Base-by-base conservation (phyloP, 768 basidiomycete genomes). In the Lactarius indigo region DNA sequence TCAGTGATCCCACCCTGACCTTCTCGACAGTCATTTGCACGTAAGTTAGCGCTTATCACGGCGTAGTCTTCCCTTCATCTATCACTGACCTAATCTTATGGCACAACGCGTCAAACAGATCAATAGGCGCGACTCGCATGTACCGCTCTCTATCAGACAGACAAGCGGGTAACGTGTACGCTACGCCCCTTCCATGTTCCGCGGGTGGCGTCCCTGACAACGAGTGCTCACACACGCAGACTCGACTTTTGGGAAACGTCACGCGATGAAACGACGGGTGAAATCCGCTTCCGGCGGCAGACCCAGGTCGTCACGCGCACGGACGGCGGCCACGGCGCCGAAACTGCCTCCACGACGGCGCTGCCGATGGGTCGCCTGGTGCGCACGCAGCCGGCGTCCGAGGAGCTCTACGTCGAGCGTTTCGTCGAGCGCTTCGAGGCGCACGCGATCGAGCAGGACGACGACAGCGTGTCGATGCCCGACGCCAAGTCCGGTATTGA, bases 191-290 rank as follows among this genome's bases (percentile, higher is more conserved):
- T n/a, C 30, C 15, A 9, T 30, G 13, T 31, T 17, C 26, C 23
- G 15, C 18, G 23, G 13, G 18, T 26, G 26, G 7, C 5, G 17
- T 30, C 10, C 9, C 47, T n/a, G 41, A n/a, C 59, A 20, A 47
- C n/a, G 1, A 18, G 12, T 2, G n/a, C 26, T 52, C 4, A 39
- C 12, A 39, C 37, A 37, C 37, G 5, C 55, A 69, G 69, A 26
- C 66, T 69, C 20, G 69, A 69, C 57, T 69, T 69, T 42, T 69
- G 69, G 69, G 69, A 69, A 41, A 64, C 61, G 6, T 68, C 69
- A 20, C 57, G 61, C 7, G 64, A 69, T 30, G 66, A 63, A 20
- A 60, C 52, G 31, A 69, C 69, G n/a, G 69, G 69, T 12, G 69
- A 69, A 50, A 68, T 69, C 35, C 69, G 69, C 28, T 69, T 69